Conservation (phyloP, 331 rosid genomes). For the Cydonia oblonga region DNA sequence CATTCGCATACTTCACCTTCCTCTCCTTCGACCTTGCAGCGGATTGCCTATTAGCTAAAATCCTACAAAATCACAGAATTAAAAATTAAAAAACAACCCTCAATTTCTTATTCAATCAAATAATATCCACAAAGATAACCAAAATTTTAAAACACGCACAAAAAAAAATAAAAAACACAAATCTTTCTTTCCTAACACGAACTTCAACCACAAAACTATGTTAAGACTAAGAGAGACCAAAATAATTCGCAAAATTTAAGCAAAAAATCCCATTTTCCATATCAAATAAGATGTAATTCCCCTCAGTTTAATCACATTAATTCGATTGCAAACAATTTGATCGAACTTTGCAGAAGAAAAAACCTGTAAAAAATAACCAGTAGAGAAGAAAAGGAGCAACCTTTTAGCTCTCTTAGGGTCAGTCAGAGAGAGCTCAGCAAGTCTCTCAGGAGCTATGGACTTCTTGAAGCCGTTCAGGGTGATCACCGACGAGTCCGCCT, state of each 20-base stretch:
- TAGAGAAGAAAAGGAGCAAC: slow-evolving; percentile 10
- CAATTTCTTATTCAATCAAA: neutral
- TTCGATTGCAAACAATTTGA: neutral
- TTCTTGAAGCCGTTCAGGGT: slow-evolving; percentile 53
- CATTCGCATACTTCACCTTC: slow-evolving; percentile 50
- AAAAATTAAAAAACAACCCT: neutral
- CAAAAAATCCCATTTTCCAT: too few species aligned
- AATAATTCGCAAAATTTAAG: too few species aligned
- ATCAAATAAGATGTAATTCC: too few species aligned
- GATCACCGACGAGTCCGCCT: slow-evolving; percentile 31
- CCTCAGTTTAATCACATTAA: too few species aligned
- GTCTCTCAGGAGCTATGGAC: slow-evolving; percentile 72
- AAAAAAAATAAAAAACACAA: too few species aligned
- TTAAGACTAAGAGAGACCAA: too few species aligned
- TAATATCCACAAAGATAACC: neutral
- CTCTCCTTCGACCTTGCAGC: slow-evolving; percentile 91
- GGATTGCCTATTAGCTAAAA: slow-evolving; percentile 83
- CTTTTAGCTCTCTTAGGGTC: slow-evolving; percentile 95
- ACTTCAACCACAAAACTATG: neutral
- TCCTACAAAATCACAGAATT: slow-evolving; percentile 29
- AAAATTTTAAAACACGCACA: neutral
- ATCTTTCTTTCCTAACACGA: neutral
- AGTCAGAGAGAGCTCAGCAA: slow-evolving; percentile 83
- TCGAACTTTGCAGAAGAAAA: neutral
- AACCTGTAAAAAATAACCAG: neutral